A percentile compares a stretch with the other conserved stretches of the same genome.
phyloP scores from a whole-genome alignment of 2,329 filamentous ascomycete genomes.

The Beauveria sp. region DNA sequence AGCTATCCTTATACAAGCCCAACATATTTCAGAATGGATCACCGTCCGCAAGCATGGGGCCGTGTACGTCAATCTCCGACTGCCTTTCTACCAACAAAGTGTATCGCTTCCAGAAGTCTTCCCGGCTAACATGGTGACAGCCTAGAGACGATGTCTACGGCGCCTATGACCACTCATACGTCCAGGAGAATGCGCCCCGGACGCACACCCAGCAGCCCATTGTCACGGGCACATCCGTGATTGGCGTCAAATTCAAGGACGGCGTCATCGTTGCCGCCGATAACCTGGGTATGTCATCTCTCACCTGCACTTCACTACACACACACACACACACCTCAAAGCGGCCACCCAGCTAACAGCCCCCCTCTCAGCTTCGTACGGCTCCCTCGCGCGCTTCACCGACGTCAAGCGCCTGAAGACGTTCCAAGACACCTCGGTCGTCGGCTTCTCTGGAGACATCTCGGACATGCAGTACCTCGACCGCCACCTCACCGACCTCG shows the following conservation, averaged over 20 bases:
- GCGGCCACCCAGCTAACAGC: not conserved
- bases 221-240: conserved; percentile 92
- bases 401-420: conserved; percentile 90
- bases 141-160: conserved; percentile 97
- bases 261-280: conserved; percentile 96
- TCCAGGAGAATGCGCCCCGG: conserved; percentile 63
- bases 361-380: conserved; percentile 70
- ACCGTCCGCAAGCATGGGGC: conserved; percentile 65
- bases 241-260: conserved; percentile 92
- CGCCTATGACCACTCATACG: conserved; percentile 80
- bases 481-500: conserved; percentile 78
- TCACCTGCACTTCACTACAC: not conserved
- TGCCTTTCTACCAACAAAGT: too few relatives aligned
- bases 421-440: conserved; percentile 75
- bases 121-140: conserved; percentile 38
- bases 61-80: conserved; percentile 44
- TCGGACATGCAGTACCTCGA: conserved; percentile 99
- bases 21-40: conserved; percentile 47
- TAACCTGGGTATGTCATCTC: conserved; percentile 65
- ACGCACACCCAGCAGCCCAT: conserved; percentile 87
- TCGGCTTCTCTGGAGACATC: conserved; percentile 95
- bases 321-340: not conserved
- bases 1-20: not conserved
- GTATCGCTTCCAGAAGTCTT: too few relatives aligned
- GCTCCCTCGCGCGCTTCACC: conserved; percentile 91